These are phyloP conservation scores for Lactifluus subvellereus DNA, from an alignment of 768 basidiomycete genomes.

Conservation along the genomic window DNA sequence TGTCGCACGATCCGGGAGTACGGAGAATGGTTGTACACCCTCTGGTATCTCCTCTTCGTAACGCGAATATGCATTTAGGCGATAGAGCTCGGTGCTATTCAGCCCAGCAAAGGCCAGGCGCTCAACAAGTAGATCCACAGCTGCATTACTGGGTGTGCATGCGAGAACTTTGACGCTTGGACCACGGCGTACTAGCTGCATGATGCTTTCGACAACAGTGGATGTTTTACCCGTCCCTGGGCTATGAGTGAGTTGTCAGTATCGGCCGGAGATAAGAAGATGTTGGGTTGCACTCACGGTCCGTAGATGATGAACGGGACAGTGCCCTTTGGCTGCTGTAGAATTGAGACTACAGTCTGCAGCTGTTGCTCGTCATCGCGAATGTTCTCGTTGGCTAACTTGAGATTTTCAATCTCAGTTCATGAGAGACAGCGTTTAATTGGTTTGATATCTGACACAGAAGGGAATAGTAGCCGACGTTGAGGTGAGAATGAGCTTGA, in stretches of 20 bases:
- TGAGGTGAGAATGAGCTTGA: constrained; percentile 38
- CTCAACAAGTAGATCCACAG: constrained; percentile 32
- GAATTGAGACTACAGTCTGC: constrained; percentile 42
- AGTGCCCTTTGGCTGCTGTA: constrained; percentile 39
- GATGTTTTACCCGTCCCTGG: constrained; percentile 40
- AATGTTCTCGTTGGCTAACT: constrained; percentile 38
- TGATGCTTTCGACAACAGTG: constrained; percentile 34
- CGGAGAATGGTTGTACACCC: constrained; percentile 33
- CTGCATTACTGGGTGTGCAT: constrained; percentile 35
- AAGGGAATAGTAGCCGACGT: constrained; percentile 48
- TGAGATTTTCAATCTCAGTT: constrained; percentile 4
- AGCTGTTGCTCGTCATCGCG: constrained; percentile 42
- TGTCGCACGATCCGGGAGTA: constrained; percentile 32
- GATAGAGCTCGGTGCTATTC: constrained; percentile 37
- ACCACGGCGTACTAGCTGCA: constrained; percentile 30
- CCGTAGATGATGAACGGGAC: constrained; percentile 57
- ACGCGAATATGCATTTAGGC: constrained; percentile 47
- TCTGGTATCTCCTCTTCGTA: constrained; percentile 33
- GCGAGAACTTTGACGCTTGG: constrained; percentile 29
- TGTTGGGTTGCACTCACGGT: constrained; percentile 39
- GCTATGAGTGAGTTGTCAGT: constrained; percentile 22
- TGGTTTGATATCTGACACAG: constrained; percentile 28
- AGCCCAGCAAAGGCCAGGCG: constrained; percentile 26
- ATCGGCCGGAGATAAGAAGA: too few species aligned
- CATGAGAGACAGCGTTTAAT: constrained; percentile 16